Evolutionary conservation across 768 basidiomycete species (phyloP).

Genomic region (Leccinum ochraceum): DNA sequence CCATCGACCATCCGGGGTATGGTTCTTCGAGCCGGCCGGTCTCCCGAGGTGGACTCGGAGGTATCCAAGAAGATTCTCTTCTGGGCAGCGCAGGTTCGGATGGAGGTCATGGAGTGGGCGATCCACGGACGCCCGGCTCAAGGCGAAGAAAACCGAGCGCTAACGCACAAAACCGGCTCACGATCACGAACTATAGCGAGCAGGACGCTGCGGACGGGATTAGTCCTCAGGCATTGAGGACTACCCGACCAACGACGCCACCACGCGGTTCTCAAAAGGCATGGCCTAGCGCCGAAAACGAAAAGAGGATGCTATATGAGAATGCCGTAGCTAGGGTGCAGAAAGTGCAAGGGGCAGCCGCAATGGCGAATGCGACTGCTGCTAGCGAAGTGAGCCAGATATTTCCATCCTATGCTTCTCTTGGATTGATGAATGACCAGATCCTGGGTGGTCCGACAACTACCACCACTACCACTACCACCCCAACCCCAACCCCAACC

Average conservation of each 20-base stretch:
- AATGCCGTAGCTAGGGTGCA: conserved; percentile 41
- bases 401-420: background rate
- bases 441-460: background rate
- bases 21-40: conserved; percentile 16
- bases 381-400: conserved; percentile 26
- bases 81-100: conserved; percentile 7
- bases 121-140: conserved; percentile 9
- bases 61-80: conserved; percentile 25
- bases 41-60: conserved; percentile 21
- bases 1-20: conserved; percentile 46
- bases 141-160: conserved; percentile 37
- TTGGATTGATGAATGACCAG: conserved; percentile 15
- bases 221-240: conserved; percentile 19
- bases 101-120: background rate
- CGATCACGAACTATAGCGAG: conserved; percentile 38
- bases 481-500: background rate
- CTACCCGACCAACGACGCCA: conserved; percentile 24
- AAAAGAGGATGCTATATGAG: conserved; percentile 43
- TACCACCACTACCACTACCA: conserved; percentile 3
- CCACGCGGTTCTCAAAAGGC: conserved; percentile 24
- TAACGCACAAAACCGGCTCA: conserved; percentile 37
- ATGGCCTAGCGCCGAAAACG: conserved; percentile 43
- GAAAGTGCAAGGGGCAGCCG: conserved; percentile 37
- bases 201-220: conserved; percentile 27
- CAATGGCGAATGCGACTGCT: conserved; percentile 28